A percentile compares a stretch with the other conserved stretches of the same genome.
Conservation (phyloP, 305 asterid genomes). For the Fraxinus angustifolia region DNA sequence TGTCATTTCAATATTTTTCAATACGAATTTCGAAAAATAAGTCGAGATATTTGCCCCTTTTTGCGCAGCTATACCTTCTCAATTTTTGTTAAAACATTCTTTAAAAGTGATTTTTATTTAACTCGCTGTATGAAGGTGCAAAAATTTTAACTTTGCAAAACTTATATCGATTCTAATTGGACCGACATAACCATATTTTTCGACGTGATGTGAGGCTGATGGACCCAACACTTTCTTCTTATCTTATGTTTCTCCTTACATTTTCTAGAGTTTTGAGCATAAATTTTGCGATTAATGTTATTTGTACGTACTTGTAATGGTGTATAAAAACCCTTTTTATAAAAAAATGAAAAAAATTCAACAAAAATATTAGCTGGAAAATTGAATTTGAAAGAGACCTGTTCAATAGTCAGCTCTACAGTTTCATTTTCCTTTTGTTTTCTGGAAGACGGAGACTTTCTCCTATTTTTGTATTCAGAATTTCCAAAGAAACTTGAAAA, state of each 20-base stretch:
- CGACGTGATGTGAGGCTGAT: background rate
- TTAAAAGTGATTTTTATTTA: background rate
- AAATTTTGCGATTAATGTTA: background rate
- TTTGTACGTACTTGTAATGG: background rate
- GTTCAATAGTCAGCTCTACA: background rate
- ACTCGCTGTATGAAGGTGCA: background rate
- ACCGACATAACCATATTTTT: background rate
- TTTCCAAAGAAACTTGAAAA: background rate
- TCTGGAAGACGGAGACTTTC: background rate
- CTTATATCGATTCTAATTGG: background rate
- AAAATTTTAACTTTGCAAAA: background rate
- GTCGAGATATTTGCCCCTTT: background rate
- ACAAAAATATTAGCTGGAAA: background rate
- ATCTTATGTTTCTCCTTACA: background rate
- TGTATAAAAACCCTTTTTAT: too few relatives aligned
- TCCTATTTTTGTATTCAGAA: background rate
- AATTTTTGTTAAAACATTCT: background rate
- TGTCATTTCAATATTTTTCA: background rate
- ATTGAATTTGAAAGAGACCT: background rate
- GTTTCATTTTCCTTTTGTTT: background rate
- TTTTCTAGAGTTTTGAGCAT: background rate
- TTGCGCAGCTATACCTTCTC: background rate
- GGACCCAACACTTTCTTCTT: background rate
- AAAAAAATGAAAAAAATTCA: background rate
- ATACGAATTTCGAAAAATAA: background rate